phyloP scores from a whole-genome alignment of 768 basidiomycete genomes.

The Coprinopsis marcescibilis region DNA sequence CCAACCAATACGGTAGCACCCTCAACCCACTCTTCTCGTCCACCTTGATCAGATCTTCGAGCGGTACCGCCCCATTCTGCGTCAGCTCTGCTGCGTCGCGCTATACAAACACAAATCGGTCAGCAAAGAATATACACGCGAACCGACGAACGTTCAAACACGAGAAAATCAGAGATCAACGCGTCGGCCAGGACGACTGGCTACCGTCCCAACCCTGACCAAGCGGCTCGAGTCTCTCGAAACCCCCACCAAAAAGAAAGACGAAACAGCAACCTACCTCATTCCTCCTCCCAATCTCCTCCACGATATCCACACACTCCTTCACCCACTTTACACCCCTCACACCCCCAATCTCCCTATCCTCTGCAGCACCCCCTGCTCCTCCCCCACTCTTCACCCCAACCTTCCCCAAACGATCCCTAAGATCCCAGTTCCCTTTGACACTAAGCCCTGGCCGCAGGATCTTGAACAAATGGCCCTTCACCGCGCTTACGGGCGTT shows the following conservation, averaged over 20 bases:
- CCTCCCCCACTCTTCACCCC: conserved; percentile 18
- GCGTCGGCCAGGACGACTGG: too few relatives aligned
- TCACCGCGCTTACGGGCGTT: conserved; percentile 71
- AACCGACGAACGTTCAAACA: too few relatives aligned
- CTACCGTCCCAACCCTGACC: too few relatives aligned
- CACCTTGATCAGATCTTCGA: conserved; percentile 25
- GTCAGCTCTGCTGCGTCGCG: conserved; percentile 40
- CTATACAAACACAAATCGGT: conserved; percentile 24
- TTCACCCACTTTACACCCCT: conserved; percentile 22
- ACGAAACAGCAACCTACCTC: conserved; percentile 22
- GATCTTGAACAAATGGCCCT: conserved; percentile 91
- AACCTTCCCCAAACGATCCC: conserved; percentile 62
- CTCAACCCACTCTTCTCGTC: conserved; percentile 32
- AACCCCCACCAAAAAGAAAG: not conserved
- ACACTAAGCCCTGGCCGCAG: conserved; percentile 78
- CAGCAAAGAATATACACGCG: conserved; percentile 4
- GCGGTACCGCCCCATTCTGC: conserved; percentile 12
- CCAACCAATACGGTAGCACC: conserved; percentile 41
- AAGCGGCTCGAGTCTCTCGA: too few relatives aligned
- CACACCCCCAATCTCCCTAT: conserved; percentile 1
- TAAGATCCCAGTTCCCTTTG: conserved; percentile 58
- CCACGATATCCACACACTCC: conserved; percentile 48
- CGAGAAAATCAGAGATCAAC: too few relatives aligned
- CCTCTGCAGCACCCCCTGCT: conserved; percentile 11
- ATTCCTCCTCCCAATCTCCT: conserved; percentile 56